Evolutionary conservation across 495 filamentous ascomycete genomes (phyloP).

Genomic region (Neurospora sp.): DNA sequence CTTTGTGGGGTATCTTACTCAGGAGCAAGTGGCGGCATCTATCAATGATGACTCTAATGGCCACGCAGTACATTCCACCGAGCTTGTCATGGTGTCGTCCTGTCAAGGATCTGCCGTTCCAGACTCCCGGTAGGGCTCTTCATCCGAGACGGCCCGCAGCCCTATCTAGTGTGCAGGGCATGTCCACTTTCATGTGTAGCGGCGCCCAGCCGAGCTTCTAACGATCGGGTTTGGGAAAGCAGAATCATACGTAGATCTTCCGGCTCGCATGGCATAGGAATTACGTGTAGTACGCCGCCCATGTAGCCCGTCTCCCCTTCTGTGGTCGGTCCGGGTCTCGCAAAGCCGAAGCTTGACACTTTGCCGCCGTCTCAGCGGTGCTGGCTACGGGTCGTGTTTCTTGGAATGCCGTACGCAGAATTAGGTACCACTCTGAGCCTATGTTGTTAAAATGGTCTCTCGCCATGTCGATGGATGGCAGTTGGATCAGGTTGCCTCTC

Average conservation of each 20-base stretch:
- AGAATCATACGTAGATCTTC: not conserved
- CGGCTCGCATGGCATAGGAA: not conserved
- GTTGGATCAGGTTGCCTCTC: not conserved
- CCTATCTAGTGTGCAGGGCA: not conserved
- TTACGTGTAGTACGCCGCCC: not conserved
- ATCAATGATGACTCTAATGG: not conserved
- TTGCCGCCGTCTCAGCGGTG: not conserved
- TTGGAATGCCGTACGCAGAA: not conserved
- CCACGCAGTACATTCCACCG: not conserved
- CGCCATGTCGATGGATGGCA: not conserved
- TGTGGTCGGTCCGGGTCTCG: not conserved
- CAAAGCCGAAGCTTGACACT: not conserved
- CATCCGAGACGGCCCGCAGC: not conserved
- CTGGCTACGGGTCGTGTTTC: not conserved
- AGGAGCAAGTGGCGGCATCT: not conserved
- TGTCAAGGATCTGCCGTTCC: not conserved
- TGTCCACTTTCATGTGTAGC: not conserved
- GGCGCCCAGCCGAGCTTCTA: not conserved
- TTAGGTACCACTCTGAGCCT: not conserved
- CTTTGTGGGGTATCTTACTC: not conserved
- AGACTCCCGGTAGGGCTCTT: not conserved
- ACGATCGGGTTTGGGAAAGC: not conserved
- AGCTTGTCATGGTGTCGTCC: not conserved
- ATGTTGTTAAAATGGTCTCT: not conserved
- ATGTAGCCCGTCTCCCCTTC: not conserved